These are phyloP conservation scores for Deinandra increscens DNA, from an alignment of 129 eudicot genomes.

Conservation along the genomic window DNA sequence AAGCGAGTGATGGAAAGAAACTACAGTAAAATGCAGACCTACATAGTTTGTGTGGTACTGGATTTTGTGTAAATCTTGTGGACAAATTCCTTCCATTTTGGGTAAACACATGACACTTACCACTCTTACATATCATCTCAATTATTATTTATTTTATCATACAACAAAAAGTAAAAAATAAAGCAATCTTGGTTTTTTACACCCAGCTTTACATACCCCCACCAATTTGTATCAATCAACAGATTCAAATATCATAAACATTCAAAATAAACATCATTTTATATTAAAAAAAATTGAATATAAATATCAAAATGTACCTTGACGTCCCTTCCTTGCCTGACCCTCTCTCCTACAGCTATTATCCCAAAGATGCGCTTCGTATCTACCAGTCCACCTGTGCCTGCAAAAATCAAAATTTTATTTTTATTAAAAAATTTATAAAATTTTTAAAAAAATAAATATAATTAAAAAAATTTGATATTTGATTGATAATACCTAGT, in stretches of 20 bases:
- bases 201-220: no score
- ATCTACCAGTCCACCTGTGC: slow-evolving; percentile 99
- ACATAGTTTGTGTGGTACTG: slow-evolving; percentile 11
- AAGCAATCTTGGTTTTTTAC: no score
- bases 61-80: slow-evolving; percentile 27
- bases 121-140: no score
- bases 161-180: no score
- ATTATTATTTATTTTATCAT: no score
- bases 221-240: no score
- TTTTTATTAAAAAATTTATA: not conserved
- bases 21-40: slow-evolving; percentile 13
- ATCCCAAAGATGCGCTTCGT: slow-evolving; percentile 99
- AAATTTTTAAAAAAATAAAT: not conserved
- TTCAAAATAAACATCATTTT: no score
- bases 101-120: slow-evolving; percentile 45
- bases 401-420: slow-evolving; percentile 41
- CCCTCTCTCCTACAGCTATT: slow-evolving; percentile 99
- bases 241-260: no score
- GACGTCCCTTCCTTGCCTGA: slow-evolving; percentile 99
- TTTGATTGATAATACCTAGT: slow-evolving; percentile 51
- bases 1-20: slow-evolving; percentile 30
- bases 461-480: not conserved
- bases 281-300: no score
- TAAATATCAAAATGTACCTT: slow-evolving; percentile 83
- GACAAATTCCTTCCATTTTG: slow-evolving; percentile 27